Evolutionary conservation across 768 basidiomycete species (phyloP).

Genomic region (Chalciporus chontae): DNA sequence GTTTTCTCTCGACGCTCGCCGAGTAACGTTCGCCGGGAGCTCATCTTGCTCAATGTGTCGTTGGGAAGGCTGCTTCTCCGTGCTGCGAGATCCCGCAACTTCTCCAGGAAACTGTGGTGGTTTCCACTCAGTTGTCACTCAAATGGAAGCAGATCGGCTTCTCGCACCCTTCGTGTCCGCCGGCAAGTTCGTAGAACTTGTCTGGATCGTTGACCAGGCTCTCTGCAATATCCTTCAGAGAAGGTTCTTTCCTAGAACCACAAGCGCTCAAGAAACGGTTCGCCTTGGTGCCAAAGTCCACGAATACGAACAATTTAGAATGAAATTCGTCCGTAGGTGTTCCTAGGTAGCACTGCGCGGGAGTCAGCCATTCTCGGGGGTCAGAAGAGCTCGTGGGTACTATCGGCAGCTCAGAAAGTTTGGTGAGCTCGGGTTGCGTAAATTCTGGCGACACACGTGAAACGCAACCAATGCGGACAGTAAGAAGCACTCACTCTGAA

Average conservation of each 20-base stretch:
- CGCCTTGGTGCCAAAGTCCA: conserved; percentile 76
- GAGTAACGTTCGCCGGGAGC: conserved; percentile 60
- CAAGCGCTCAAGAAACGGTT: conserved; percentile 80
- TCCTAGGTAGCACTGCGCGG: conserved; percentile 64
- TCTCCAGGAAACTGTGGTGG: conserved; percentile 59
- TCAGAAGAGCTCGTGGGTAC: conserved; percentile 49
- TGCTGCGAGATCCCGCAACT: conserved; percentile 76
- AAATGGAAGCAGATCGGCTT: not conserved
- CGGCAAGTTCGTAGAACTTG: conserved; percentile 63
- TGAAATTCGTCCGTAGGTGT: conserved; percentile 53
- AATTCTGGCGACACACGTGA: conserved; percentile 33
- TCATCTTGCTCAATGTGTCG: conserved; percentile 52
- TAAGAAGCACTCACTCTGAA: conserved; percentile 41
- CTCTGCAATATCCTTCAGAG: conserved; percentile 68
- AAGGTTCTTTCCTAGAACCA: conserved; percentile 83
- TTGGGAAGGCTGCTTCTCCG: conserved; percentile 57
- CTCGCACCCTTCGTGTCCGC: conserved; percentile 58
- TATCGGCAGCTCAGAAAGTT: conserved; percentile 52
- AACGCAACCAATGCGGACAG: not conserved
- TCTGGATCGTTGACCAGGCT: conserved; percentile 64
- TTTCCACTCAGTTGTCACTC: not conserved
- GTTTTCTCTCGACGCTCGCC: conserved; percentile 55
- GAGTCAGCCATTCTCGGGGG: conserved; percentile 42
- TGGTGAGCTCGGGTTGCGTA: conserved; percentile 42
- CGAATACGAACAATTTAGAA: conserved; percentile 78